Conservation (phyloP, 306 rosid species). For the Ochetophila trinervis region DNA sequence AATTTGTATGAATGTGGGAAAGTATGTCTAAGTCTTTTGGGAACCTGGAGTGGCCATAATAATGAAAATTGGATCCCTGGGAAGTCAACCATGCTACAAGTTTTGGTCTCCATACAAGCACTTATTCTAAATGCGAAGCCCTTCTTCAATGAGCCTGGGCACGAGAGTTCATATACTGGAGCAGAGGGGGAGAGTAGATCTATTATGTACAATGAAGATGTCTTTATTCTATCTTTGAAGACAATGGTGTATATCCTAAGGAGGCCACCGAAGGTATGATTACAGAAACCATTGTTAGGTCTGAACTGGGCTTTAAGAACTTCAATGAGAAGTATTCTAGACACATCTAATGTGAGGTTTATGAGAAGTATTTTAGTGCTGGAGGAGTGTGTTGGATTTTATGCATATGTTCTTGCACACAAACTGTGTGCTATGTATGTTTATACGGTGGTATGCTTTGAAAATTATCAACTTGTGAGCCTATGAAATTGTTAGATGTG, state of each 20-base stretch:
- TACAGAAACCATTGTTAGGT: background rate
- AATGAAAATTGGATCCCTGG: constrained; percentile 69
- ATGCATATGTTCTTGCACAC: no score
- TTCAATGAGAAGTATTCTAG: no score
- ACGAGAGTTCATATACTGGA: constrained; percentile 25
- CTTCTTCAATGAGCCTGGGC: constrained; percentile 77
- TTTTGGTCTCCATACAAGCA: constrained; percentile 79
- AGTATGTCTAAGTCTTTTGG: constrained; percentile 84
- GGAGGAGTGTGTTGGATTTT: no score
- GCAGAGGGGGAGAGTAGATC: constrained; percentile 51
- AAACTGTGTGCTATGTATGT: no score
- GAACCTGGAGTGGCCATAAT: constrained; percentile 65
- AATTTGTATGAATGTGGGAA: constrained; percentile 69
- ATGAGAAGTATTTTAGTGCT: no score
- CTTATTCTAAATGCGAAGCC: constrained; percentile 75
- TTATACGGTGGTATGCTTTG: no score
- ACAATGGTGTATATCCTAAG: constrained; percentile 71
- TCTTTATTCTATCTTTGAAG: constrained; percentile 58
- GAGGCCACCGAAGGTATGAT: constrained; percentile 64
- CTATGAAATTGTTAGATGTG: no score
- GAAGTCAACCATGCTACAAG: constrained; percentile 82
- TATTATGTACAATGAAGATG: constrained; percentile 55
- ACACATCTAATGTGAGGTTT: no score
- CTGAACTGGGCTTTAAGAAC: no score
- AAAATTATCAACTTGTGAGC: no score